Evolutionary conservation across 192 early-diverging fungal genomes (phyloP), one percentile per base, ranked within the genome.

Genomic region (Rhizoclosmatium globosum): DNA sequence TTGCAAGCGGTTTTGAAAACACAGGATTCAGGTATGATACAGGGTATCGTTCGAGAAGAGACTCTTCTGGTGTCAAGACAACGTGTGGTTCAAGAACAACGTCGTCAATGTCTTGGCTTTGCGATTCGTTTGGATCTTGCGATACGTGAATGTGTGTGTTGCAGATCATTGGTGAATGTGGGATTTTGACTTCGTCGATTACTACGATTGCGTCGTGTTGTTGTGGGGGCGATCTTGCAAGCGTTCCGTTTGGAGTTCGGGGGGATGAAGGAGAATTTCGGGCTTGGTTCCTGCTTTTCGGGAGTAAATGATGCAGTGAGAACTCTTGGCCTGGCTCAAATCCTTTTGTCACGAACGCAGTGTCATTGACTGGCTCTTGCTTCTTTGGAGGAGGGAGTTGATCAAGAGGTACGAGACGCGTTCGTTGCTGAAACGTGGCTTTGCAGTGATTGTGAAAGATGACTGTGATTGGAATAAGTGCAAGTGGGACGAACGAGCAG

Each of bases 371-470:
- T 1, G 45, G 13, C 31, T 9, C 41, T 13, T 38, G 62, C 23
- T 38, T 11, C 13, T 44, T 57, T 2, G 69, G 69, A 2, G 69
- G 69, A 1, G 69, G 69, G 1, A 71, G 53, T 23, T 71, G 69
- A 57, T 71, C 69, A 6, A 71, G 38, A 31, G 69, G 66, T 15
- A 68, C 42, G n/a, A 81, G 71, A 50, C 74, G 57, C 38, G 81
- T 81, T 21, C 82, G 77, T 39, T 79, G 79, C 15, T 72, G 57
- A 66, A 87, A 87, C 13, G 77, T 78, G 11, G 47, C 23, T 39
- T 68, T 77, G 61, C 86, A 87, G 70, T 85, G 82, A 9, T 47
- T 41, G 66, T 84, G 68, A 66, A 87, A 87, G 1, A 81, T 45
- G 17, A 84, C 56, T 2, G 84, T 87, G 43, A 77, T 47, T 9